These are phyloP conservation scores for Apiospora rasikravindrae DNA, from an alignment of 2,329 filamentous ascomycete genomes.

Conservation along the genomic window DNA sequence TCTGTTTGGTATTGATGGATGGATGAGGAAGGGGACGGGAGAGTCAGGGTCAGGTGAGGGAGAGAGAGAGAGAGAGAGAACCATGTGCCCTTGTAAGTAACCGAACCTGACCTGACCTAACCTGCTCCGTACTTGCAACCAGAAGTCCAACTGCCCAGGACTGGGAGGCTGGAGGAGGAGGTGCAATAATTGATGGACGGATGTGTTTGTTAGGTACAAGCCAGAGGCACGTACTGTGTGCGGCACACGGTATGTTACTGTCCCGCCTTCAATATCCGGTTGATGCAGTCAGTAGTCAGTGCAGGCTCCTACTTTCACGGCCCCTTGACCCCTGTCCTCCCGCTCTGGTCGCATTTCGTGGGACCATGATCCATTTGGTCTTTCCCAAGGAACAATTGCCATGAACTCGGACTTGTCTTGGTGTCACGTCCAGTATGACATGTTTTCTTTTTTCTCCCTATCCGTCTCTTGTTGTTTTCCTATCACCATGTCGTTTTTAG, in stretches of 20 bases:
- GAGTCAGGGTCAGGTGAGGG: background rate
- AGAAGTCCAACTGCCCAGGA: background rate
- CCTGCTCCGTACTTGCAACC: background rate
- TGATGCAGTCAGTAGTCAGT: background rate
- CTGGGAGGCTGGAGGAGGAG: background rate
- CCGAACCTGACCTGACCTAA: too few relatives aligned
- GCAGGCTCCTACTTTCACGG: constrained; percentile 10
- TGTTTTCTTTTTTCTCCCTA: constrained; percentile 15
- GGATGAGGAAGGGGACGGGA: background rate
- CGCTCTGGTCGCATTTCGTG: constrained; percentile 17
- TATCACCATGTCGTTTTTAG: constrained; percentile 15
- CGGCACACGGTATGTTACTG: background rate
- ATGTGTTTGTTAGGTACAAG: too few relatives aligned
- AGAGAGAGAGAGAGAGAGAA: background rate
- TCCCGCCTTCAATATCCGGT: constrained; percentile 2
- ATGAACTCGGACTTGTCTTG: constrained; percentile 15
- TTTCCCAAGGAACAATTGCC: constrained; percentile 16
- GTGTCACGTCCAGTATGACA: constrained; percentile 16
- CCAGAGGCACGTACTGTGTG: background rate
- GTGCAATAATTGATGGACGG: too few relatives aligned
- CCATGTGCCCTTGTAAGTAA: background rate
- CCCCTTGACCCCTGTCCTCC: constrained; percentile 16
- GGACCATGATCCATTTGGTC: constrained; percentile 17
- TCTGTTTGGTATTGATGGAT: too few relatives aligned
- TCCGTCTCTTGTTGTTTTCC: background rate